Evolutionary conservation across 352 stramenopile genomes (phyloP).

Genomic region (Phytophthora foliorum): DNA sequence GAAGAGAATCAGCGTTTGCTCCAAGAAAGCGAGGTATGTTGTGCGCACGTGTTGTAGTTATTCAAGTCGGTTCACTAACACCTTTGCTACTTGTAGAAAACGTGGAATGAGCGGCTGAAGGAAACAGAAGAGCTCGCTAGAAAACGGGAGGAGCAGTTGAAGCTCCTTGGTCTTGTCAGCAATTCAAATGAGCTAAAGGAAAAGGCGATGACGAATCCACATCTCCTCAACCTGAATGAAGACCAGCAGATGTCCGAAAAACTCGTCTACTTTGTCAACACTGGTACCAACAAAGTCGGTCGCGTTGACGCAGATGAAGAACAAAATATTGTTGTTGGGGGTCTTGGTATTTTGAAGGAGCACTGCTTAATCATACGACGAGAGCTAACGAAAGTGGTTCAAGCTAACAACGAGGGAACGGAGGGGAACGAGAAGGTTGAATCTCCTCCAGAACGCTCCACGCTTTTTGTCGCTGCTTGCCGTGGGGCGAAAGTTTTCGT

Average conservation of each 20-base stretch:
- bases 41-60: not conserved
- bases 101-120: conserved; percentile 80
- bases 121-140: conserved; percentile 86
- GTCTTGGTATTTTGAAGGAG: conserved; percentile 82
- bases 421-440: conserved; percentile 7
- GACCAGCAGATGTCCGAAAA: conserved; percentile 90
- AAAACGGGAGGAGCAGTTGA: conserved; percentile 84
- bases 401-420: conserved; percentile 1
- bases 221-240: conserved; percentile 90
- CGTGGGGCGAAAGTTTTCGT: conserved; percentile 71
- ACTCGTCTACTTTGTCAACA: conserved; percentile 81
- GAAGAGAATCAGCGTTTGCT: conserved; percentile 83
- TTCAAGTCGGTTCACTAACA: not conserved
- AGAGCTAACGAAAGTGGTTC: conserved; percentile 2
- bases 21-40: conserved; percentile 73
- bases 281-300: conserved; percentile 69
- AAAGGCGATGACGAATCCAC: conserved; percentile 71
- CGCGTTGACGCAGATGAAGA: conserved; percentile 69
- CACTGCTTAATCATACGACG: conserved; percentile 62
- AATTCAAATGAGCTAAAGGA: conserved; percentile 67
- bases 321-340: conserved; percentile 83
- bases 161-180: conserved; percentile 69
- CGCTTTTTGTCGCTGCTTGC: conserved; percentile 46
- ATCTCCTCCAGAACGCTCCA: not conserved
- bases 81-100: conserved; percentile 54